These are phyloP conservation scores for Ceratocystis diversiconidia DNA, from an alignment of 2,329 filamentous ascomycete species.

Conservation along the genomic window DNA sequence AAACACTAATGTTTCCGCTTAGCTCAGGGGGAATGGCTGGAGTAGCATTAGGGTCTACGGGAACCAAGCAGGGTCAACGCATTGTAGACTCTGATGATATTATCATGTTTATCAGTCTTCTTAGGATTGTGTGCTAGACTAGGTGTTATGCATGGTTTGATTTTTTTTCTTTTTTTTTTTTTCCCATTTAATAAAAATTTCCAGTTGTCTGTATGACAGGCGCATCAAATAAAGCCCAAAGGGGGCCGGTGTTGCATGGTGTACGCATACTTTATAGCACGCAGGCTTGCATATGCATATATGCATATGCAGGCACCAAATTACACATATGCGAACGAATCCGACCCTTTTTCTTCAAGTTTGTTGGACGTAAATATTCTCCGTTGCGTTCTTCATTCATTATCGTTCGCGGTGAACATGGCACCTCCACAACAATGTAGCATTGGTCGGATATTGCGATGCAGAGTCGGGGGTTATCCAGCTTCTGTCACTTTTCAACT, in stretches of 20 bases:
- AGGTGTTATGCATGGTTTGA: too few relatives aligned
- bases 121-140: background rate
- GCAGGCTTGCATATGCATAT: background rate
- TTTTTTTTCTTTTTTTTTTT: background rate
- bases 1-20: conserved; percentile 11
- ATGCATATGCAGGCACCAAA: background rate
- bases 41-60: background rate
- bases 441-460: background rate
- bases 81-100: background rate
- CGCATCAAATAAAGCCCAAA: background rate
- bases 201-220: background rate
- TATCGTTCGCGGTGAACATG: background rate
- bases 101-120: background rate
- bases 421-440: background rate
- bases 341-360: background rate
- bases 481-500: background rate
- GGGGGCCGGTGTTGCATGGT: background rate
- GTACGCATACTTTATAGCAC: background rate
- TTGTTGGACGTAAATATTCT: background rate
- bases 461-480: too few relatives aligned
- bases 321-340: background rate
- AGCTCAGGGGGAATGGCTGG: background rate
- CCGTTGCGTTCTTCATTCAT: background rate
- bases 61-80: background rate
- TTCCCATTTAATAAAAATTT: background rate